phyloP scores from a whole-genome alignment of 306 rosid genomes.

The Cicer bijugum region DNA sequence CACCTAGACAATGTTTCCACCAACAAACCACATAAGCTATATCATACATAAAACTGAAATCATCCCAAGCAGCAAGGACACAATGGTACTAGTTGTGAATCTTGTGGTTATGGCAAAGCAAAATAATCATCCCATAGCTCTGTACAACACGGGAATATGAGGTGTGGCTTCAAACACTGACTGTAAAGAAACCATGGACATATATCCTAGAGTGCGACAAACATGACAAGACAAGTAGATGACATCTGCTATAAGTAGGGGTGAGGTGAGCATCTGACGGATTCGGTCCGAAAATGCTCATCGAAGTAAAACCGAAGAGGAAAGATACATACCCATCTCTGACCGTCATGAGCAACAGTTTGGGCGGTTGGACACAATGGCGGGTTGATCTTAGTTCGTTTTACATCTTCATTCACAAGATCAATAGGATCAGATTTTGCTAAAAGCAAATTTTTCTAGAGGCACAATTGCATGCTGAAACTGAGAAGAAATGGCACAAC shows the following conservation, averaged over 20 bases:
- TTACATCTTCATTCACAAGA: too few relatives aligned
- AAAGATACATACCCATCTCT: too few relatives aligned
- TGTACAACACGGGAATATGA: background rate
- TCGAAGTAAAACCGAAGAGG: too few relatives aligned
- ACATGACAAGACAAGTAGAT: slow-evolving; percentile 32
- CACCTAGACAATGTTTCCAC: slow-evolving; percentile 19
- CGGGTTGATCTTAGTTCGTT: too few relatives aligned
- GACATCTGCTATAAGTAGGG: background rate
- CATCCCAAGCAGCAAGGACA: slow-evolving; percentile 11
- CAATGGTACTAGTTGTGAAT: slow-evolving; percentile 15
- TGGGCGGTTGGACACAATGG: too few relatives aligned
- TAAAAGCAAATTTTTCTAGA: too few relatives aligned
- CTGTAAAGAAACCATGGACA: slow-evolving; percentile 21
- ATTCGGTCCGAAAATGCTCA: too few relatives aligned
- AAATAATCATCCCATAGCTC: slow-evolving; percentile 21
- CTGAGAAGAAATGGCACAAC: too few relatives aligned
- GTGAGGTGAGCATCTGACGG: too few relatives aligned
- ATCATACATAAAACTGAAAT: slow-evolving; percentile 22
- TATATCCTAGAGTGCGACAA: slow-evolving; percentile 24
- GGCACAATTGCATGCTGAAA: too few relatives aligned
- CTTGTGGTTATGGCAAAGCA: slow-evolving; percentile 18
- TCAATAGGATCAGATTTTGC: too few relatives aligned
- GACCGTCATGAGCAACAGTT: too few relatives aligned
- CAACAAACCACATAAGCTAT: slow-evolving; percentile 37
- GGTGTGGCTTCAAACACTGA: background rate